Conservation (phyloP, 257 asterid genomes). For the Lithospermum erythrorhizon region DNA sequence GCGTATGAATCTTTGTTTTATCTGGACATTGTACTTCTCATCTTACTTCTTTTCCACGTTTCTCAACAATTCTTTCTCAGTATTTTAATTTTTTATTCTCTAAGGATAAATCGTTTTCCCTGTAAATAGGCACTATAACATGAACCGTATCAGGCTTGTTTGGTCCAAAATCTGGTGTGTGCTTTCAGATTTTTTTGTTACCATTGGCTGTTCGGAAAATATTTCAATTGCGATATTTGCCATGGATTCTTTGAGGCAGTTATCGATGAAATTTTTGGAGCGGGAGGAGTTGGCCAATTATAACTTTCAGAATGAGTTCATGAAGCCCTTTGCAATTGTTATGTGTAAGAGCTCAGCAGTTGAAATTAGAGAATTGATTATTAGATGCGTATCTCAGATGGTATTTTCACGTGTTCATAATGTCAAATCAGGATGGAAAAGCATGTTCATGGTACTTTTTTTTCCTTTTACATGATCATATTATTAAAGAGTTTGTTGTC, state of each 20-base stretch:
- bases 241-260: constrained; percentile 94
- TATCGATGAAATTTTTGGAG: constrained; percentile 96
- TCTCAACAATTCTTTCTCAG: background rate
- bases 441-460: constrained; percentile 97
- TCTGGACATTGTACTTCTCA: background rate
- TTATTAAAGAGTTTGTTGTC: constrained; percentile 8
- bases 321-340: constrained; percentile 98
- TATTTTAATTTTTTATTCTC: too few relatives aligned
- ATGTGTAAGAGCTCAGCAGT: constrained; percentile 98
- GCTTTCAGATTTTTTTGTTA: constrained; percentile 76
- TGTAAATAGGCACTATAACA: constrained; percentile 97
- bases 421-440: constrained; percentile 99
- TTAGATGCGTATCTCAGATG: constrained; percentile 98
- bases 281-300: constrained; percentile 98
- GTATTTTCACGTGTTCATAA: constrained; percentile 89
- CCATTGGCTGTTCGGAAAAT: constrained; percentile 94
- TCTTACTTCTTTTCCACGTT: background rate
- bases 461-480: background rate
- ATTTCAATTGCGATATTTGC: constrained; percentile 97
- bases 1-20: constrained; percentile 39
- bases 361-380: constrained; percentile 90
- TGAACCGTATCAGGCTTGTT: constrained; percentile 96
- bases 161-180: constrained; percentile 96
- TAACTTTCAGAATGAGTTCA: constrained; percentile 96
- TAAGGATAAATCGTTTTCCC: too few relatives aligned